Conservation (phyloP, 225 moss, liverwort and hornwort species). For the Pseudisothecium myosuroides region DNA sequence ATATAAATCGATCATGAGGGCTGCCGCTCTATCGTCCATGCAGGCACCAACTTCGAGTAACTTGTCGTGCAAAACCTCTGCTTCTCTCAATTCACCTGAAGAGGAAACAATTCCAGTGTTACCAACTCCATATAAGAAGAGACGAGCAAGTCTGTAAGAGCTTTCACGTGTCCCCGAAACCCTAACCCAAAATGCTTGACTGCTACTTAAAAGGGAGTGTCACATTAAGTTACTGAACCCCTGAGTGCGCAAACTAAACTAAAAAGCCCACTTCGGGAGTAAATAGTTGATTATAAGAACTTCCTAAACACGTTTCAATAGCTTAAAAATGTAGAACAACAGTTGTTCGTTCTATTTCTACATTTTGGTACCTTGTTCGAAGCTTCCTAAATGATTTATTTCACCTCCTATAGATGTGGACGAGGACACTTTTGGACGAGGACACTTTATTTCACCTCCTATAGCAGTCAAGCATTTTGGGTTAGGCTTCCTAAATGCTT, state of each 20-base stretch:
- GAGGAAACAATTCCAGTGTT: background rate
- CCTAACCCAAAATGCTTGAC: background rate
- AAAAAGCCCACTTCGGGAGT: too few relatives aligned
- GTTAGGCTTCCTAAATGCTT: too few relatives aligned
- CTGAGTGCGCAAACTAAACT: background rate
- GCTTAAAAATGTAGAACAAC: background rate
- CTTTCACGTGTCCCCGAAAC: background rate
- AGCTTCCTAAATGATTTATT: background rate
- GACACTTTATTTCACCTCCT: too few relatives aligned
- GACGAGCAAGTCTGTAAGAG: background rate
- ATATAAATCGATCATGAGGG: conserved; percentile 62
- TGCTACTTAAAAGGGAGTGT: background rate
- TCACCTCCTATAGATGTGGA: background rate
- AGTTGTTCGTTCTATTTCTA: background rate
- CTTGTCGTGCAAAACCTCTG: conserved; percentile 40
- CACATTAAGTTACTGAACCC: background rate
- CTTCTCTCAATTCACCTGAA: conserved; percentile 64
- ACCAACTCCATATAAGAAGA: background rate
- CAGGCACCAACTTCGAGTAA: conserved; percentile 35
- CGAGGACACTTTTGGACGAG: too few relatives aligned
- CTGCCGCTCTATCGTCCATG: conserved; percentile 42
- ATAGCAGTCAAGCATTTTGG: too few relatives aligned
- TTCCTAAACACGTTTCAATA: background rate
- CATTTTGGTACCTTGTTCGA: background rate
- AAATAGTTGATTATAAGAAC: background rate